Base-by-base conservation (phyloP, 2,329 filamentous ascomycete genomes). In the Lomentospora prolificans region DNA sequence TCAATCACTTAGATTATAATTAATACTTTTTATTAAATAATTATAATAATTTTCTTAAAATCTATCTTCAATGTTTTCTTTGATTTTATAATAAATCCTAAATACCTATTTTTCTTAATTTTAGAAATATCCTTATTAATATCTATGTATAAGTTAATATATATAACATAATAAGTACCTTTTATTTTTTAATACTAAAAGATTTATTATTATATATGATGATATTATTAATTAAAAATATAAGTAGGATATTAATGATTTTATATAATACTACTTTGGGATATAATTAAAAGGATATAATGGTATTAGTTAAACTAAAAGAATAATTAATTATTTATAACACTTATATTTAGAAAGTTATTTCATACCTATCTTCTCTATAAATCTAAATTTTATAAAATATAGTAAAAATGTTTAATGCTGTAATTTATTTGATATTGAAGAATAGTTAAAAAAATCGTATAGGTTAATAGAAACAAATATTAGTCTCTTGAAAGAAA, bases 291-390 rank as follows among this genome's bases (percentile, higher is more conserved):
- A 52, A 52, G 2, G 50, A 19, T 24, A 36, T 36, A 31, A 24
- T 3, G n/a, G n/a, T 22, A 22, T 17, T 36, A 9, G 12, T 52
- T 17, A 52, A 12, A 2, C 50, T 52, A 52, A 52, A 5, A 22
- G n/a, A n/a, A n/a, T n/a, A 19, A 52, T n/a, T n/a, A n/a, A n/a
- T n/a, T 52, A 52, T 17, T 52, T 52, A 52, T 22, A 52, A 12
- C 12, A 52, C 1, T 4, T 36, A 52, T 8, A 36, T 52, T 2
- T 52, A 36, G 22, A 52, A 52, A 10, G 50, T 30, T 17, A 33
- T 52, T 22, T 52, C 7, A n/a, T n/a, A n/a, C n/a, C n/a, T n/a
- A n/a, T n/a, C n/a, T n/a, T n/a, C 28, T 52, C 36, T n/a, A n/a
- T n/a, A n/a, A n/a, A n/a, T n/a, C n/a, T n/a, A n/a, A n/a, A n/a